Conservation (phyloP, 371 early-diverging fungal genomes). For the Apophysomyces variabilis region DNA sequence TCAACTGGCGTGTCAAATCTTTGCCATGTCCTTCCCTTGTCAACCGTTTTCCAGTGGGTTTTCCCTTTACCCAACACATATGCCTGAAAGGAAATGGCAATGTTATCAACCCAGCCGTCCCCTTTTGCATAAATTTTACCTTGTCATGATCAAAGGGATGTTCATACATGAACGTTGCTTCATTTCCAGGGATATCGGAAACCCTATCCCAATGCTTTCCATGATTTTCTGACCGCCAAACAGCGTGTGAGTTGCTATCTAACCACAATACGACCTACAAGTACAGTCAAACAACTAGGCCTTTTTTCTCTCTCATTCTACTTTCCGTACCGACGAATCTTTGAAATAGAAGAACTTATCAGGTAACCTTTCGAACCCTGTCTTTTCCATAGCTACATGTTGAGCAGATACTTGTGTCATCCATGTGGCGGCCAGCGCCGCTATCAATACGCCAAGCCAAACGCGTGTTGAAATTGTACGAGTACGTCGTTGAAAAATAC, state of each 20-base stretch:
- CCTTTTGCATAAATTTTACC: conserved; percentile 33
- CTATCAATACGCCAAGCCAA: conserved; percentile 19
- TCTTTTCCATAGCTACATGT: conserved; percentile 34
- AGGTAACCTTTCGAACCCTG: conserved; percentile 56
- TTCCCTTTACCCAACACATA: conserved; percentile 60
- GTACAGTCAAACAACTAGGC: background rate
- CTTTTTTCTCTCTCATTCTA: background rate
- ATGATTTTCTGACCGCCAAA: conserved; percentile 70
- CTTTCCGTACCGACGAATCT: conserved; percentile 62
- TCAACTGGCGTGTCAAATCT: conserved; percentile 56
- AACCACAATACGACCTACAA: conserved; percentile 64
- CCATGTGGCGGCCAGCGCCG: conserved; percentile 20
- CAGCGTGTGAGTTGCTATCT: conserved; percentile 50
- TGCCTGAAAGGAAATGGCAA: conserved; percentile 46
- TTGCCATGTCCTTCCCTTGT: conserved; percentile 71
- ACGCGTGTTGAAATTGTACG: conserved; percentile 9
- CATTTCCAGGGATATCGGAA: conserved; percentile 41
- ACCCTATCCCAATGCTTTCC: conserved; percentile 68
- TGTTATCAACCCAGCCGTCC: background rate
- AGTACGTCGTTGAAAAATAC: background rate
- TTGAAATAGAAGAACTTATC: conserved; percentile 68
- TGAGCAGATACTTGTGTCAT: conserved; percentile 23
- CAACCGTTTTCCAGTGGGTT: conserved; percentile 69
- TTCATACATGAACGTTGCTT: conserved; percentile 48
- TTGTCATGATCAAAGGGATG: conserved; percentile 64